A percentile compares a stretch with the other conserved stretches of the same genome.
phyloP scores from a whole-genome alignment of 257 asterid species.

The Nyctanthes arbortristis region DNA sequence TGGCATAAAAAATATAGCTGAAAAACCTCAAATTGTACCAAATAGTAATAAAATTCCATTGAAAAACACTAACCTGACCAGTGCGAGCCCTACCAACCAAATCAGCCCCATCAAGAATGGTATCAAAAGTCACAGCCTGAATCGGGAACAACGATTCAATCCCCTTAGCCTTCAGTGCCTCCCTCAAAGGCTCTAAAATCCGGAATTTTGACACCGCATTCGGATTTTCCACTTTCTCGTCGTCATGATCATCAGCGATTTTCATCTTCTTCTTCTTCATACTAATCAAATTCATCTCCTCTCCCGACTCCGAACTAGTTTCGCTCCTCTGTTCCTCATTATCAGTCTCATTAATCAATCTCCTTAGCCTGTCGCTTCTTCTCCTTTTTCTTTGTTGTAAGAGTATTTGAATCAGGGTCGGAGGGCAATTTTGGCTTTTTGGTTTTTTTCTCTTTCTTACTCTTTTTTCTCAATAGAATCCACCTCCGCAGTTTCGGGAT shows the following conservation, averaged over 20 bases:
- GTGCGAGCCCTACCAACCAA: conserved; percentile 93
- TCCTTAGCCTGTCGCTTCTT: conserved; percentile 59
- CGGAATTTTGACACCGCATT: conserved; percentile 67
- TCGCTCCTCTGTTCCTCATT: conserved; percentile 63
- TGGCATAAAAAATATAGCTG: background rate
- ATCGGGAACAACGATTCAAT: conserved; percentile 74
- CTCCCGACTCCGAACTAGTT: conserved; percentile 72
- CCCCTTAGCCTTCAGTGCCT: conserved; percentile 55
- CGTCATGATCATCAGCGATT: conserved; percentile 12
- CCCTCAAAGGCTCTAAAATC: conserved; percentile 64
- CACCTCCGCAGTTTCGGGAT: conserved; percentile 33
- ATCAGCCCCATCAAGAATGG: conserved; percentile 73
- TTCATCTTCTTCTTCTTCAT: conserved; percentile 48
- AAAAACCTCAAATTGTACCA: background rate
- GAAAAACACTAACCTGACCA: conserved; percentile 71
- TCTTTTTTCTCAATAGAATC: conserved; percentile 31
- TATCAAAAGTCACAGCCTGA: conserved; percentile 82
- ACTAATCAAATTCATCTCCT: conserved; percentile 48
- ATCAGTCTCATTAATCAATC: conserved; percentile 35
- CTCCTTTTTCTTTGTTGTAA: conserved; percentile 47
- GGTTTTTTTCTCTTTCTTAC: conserved; percentile 58
- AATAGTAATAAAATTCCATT: background rate
- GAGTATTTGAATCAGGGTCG: conserved; percentile 17
- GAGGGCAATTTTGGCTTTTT: conserved; percentile 42
- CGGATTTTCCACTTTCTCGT: conserved; percentile 45